A percentile compares a stretch with the other conserved stretches of the same genome.
These are phyloP conservation scores for Hemileccinum rubropunctum DNA, from an alignment of 768 basidiomycete genomes.

Conservation along the genomic window DNA sequence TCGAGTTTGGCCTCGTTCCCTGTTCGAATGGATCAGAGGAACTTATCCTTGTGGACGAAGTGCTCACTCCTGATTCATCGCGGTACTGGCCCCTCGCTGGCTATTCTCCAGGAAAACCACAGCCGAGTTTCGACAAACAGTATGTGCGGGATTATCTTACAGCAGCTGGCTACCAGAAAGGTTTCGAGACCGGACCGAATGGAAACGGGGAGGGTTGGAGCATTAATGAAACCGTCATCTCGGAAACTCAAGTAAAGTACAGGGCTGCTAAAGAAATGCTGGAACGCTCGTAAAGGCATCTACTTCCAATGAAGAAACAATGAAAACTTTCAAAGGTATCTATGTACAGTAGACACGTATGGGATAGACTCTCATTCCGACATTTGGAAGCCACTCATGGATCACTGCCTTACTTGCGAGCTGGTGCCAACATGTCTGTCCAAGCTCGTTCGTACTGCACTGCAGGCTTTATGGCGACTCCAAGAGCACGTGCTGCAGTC, in stretches of 20 bases:
- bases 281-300: conserved; percentile 28
- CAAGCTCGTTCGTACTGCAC: conserved; percentile 70
- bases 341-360: not conserved
- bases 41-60: conserved; percentile 90
- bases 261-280: conserved; percentile 68
- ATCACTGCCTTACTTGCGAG: not conserved
- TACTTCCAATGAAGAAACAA: not conserved
- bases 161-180: conserved; percentile 66
- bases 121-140: conserved; percentile 96
- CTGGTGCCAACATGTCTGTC: conserved; percentile 38
- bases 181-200: conserved; percentile 70
- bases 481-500: conserved; percentile 58
- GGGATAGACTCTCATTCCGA: not conserved
- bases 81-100: conserved; percentile 87
- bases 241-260: conserved; percentile 77
- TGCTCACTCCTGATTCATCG: conserved; percentile 96
- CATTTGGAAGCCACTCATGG: not conserved
- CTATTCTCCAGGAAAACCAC: conserved; percentile 71
- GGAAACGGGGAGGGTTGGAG: conserved; percentile 73
- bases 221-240: conserved; percentile 72
- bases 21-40: conserved; percentile 36
- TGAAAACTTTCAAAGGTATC: not conserved
- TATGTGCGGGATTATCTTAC: conserved; percentile 91
- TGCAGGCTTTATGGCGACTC: conserved; percentile 62
- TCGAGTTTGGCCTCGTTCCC: conserved; percentile 89